These are phyloP conservation scores for Nematocida sp. DNA, from an alignment of 371 early-diverging fungal genomes.

Conservation along the genomic window DNA sequence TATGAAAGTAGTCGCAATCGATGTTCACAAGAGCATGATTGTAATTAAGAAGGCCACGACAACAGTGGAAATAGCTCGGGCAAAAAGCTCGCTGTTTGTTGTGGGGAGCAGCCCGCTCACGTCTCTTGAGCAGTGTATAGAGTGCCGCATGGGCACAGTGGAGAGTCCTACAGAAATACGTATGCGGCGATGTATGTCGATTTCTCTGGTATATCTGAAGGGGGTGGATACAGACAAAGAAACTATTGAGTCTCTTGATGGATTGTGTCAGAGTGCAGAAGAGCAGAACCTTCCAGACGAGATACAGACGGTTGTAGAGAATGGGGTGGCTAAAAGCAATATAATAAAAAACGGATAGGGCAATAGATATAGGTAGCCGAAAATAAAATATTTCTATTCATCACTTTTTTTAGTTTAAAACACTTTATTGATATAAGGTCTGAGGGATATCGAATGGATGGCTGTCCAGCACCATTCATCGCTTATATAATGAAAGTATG, in stretches of 20 bases:
- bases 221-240: not conserved
- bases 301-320: constrained; percentile 21
- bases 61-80: constrained; percentile 35
- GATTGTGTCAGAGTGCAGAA: not conserved
- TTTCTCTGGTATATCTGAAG: constrained; percentile 15
- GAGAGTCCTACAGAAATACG: constrained; percentile 12
- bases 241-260: constrained; percentile 5
- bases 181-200: constrained; percentile 6
- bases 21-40: constrained; percentile 18
- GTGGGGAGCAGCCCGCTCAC: constrained; percentile 11
- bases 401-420: no score
- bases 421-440: no score
- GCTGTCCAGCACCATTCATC: no score
- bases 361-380: not conserved
- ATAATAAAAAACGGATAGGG: constrained; percentile 4
- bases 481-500: no score
- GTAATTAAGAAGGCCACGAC: not conserved
- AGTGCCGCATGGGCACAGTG: constrained; percentile 32
- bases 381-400: not conserved
- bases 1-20: constrained; percentile 37
- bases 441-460: no score
- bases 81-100: constrained; percentile 32
- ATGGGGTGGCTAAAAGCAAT: not conserved
- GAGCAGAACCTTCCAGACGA: constrained; percentile 52
- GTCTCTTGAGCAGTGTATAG: constrained; percentile 39